Percentiles rank a stretch among this genome's conserved stretches.
These are phyloP conservation scores for Marsdenia floribunda DNA, from an alignment of 257 asterid species.

Conservation along the genomic window DNA sequence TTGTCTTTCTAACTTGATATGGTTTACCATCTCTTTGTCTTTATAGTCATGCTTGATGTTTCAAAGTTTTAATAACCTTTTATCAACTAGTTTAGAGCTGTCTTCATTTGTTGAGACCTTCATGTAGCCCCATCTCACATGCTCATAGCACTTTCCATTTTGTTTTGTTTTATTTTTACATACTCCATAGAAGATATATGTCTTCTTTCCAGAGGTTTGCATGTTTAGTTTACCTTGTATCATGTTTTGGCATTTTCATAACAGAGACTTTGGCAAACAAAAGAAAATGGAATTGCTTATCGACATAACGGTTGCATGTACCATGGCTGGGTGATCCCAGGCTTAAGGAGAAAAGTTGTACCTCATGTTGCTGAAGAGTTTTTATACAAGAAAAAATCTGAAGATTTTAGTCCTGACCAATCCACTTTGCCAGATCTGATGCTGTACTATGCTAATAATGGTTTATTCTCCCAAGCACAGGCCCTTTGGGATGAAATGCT, in stretches of 20 bases:
- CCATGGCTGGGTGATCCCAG: background rate
- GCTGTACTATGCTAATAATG: slow-evolving; percentile 43
- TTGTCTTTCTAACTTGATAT: background rate
- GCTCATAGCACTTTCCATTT: background rate
- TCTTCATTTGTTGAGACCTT: background rate
- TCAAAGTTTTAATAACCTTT: background rate
- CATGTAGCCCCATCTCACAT: background rate
- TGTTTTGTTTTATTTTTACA: background rate
- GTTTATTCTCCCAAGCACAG: slow-evolving; percentile 38
- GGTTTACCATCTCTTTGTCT: background rate
- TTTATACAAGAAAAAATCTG: slow-evolving; percentile 22
- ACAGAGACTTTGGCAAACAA: slow-evolving; percentile 11
- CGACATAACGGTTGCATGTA: background rate
- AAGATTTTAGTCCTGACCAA: slow-evolving; percentile 20
- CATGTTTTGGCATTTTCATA: background rate
- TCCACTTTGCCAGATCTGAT: slow-evolving; percentile 40
- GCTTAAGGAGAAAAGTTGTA: slow-evolving; percentile 21
- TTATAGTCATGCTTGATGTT: background rate
- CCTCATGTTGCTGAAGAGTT: slow-evolving; percentile 26
- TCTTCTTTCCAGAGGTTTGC: background rate
- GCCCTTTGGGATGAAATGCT: slow-evolving; percentile 60
- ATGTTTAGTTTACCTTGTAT: background rate
- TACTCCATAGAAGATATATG: background rate
- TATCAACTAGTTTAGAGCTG: background rate
- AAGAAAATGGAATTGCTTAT: slow-evolving; percentile 8